phyloP scores from a whole-genome alignment of 495 filamentous ascomycete species.

The Rusavskia elegans region DNA sequence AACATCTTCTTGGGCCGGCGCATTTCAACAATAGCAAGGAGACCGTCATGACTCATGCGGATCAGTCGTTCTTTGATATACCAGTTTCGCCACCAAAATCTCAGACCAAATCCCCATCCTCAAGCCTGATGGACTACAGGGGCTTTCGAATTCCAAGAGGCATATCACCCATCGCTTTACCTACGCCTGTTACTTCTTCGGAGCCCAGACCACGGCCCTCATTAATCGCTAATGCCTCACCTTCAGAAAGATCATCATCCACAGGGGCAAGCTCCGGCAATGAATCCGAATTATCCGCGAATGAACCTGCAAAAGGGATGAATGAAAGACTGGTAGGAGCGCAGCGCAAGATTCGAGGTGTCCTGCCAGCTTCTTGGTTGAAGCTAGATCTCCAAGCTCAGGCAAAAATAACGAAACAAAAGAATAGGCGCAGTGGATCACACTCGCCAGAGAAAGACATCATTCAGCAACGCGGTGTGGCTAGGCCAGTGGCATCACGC shows the following conservation, averaged over 20 bases:
- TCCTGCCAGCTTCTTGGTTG: conserved; percentile 83
- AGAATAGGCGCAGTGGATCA: conserved; percentile 5
- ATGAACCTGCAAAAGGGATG: conserved; percentile 1
- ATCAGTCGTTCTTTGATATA: conserved; percentile 19
- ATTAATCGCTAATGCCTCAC: background rate
- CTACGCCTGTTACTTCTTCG: conserved; percentile 18
- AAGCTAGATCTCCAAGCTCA: conserved; percentile 45
- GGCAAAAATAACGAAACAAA: conserved; percentile 20
- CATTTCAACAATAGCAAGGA: background rate
- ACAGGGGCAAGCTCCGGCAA: background rate
- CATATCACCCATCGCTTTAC: conserved; percentile 20
- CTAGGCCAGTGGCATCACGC: conserved; percentile 14
- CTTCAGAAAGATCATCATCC: conserved; percentile 2
- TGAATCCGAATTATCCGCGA: background rate
- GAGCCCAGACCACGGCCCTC: conserved; percentile 4
- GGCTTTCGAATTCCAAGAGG: conserved; percentile 27
- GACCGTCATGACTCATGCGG: background rate
- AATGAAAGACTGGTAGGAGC: conserved; percentile 18
- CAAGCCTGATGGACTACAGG: background rate
- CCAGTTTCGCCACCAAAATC: conserved; percentile 27
- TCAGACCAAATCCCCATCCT: conserved; percentile 11
- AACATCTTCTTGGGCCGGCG: too few species aligned
- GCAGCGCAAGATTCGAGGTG: conserved; percentile 54
- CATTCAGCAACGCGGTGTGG: conserved; percentile 37
- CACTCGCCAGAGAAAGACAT: conserved; percentile 11